Base-by-base conservation (phyloP, 495 filamentous ascomycete species). In the Aspergillus incahuasiensis region DNA sequence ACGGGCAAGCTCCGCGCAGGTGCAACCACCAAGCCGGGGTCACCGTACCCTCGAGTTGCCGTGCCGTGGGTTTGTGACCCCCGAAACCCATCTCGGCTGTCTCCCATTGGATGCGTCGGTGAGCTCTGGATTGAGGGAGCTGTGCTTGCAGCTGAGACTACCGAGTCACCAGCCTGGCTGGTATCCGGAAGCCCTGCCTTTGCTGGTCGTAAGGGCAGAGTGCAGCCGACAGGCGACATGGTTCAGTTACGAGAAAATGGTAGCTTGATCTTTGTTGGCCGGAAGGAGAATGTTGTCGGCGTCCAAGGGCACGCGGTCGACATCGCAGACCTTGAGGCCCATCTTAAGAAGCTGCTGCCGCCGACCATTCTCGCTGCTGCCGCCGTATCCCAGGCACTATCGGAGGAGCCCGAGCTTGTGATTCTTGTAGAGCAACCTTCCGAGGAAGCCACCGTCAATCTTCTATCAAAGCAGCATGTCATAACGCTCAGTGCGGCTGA, bases 301-400 rank as follows among this genome's bases (percentile, higher is more conserved):
- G 60, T 65, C 18, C 60, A 74, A 38, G 72, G 70, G 18, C 68
- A 74, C 55, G 67, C 67, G 19, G 63, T 73, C 18, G 63, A 71
- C 47, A 69, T 69, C 20, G 43, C 66, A 13, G 70, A 73, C 12
- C 49, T 74, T 24, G 68, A 68, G 41, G 28, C 50, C 1, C 62
- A 75, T 46, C 49, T 72, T 42, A 12, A 55, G 3, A 52, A 50
- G 56, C 59, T 70, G 12, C 65, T 75, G 3, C 66, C 71, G 18
- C 28, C 62, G 1, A 44, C 46, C 1, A 56, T 67, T 54, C 63
- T 64, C 35, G 63, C 64, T 12, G 61, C 65, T 42, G 60, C 63
- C 38, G 60, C 59, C 21, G 59, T 68, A 11, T 43, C 67, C 34
- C 58, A 68, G 34, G 48, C 58, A 2, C 48, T 48, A 12, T 44